Evolutionary conservation across 176 grass and related monocot genomes (phyloP).

Genomic region (Ensete glaucum): DNA sequence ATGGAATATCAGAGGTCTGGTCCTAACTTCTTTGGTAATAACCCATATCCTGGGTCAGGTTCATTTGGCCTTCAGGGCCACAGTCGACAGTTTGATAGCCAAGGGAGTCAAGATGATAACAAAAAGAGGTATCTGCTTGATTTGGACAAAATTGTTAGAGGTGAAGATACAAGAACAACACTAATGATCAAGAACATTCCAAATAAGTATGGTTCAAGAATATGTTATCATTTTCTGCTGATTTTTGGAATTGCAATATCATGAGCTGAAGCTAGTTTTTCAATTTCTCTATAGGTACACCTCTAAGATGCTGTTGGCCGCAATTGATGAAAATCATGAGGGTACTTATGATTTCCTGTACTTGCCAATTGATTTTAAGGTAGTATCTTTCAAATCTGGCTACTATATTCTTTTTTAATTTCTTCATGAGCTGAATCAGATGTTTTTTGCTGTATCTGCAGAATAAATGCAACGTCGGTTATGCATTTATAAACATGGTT

Average conservation of each 20-base stretch:
- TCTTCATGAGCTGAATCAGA: slow-evolving; percentile 7
- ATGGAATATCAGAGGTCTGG: slow-evolving; percentile 45
- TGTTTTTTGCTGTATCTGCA: slow-evolving; percentile 27
- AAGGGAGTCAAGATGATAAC: slow-evolving; percentile 50
- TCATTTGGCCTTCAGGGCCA: slow-evolving; percentile 43
- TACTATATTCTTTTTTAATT: not conserved
- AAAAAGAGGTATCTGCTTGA: slow-evolving; percentile 92
- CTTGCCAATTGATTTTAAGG: slow-evolving; percentile 99
- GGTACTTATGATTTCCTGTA: slow-evolving; percentile 96
- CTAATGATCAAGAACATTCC: slow-evolving; percentile 99
- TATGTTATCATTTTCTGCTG: slow-evolving; percentile 15
- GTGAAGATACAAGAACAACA: slow-evolving; percentile 76
- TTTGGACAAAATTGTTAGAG: slow-evolving; percentile 72
- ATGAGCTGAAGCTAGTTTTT: slow-evolving; percentile 14
- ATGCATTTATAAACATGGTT: slow-evolving; percentile 97
- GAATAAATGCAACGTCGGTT: slow-evolving; percentile 99
- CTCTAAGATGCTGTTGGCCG: slow-evolving; percentile 91
- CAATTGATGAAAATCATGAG: slow-evolving; percentile 77
- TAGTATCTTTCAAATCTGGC: slow-evolving; percentile 12
- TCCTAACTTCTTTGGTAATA: slow-evolving; percentile 42
- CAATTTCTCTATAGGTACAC: slow-evolving; percentile 57
- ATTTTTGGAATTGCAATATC: not conserved
- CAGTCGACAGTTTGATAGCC: slow-evolving; percentile 40
- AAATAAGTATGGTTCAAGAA: slow-evolving; percentile 52
- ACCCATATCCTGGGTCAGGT: slow-evolving; percentile 40